A percentile compares a stretch with the other conserved stretches of the same genome.
Evolutionary conservation across 331 rosid species (phyloP).

Genomic region (Erythrophleum ivorense): DNA sequence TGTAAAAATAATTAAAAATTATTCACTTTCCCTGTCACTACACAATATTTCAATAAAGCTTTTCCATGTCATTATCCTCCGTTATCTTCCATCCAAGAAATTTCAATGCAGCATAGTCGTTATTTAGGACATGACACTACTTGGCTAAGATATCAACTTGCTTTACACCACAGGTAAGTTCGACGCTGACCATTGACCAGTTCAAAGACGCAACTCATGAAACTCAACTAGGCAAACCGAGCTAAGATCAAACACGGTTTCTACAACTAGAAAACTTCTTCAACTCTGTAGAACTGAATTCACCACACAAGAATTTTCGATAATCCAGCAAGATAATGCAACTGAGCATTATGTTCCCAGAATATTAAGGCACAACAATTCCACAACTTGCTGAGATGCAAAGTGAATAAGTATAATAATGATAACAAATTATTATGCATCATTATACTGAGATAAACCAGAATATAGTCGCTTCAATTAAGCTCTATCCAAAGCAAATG

Average conservation of each 20-base stretch:
- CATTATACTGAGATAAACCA: neutral
- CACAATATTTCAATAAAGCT: too few relatives aligned
- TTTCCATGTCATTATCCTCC: too few relatives aligned
- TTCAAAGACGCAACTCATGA: neutral
- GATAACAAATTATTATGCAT: neutral
- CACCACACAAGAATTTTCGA: too few relatives aligned
- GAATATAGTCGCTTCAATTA: neutral
- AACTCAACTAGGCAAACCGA: neutral
- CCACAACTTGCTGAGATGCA: neutral
- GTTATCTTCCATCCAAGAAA: too few relatives aligned
- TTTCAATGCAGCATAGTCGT: too few relatives aligned
- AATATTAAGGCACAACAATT: neutral
- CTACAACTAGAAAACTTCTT: neutral
- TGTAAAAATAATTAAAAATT: too few relatives aligned
- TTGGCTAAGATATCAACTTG: neutral
- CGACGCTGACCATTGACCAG: neutral
- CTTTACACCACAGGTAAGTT: neutral
- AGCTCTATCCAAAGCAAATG: neutral
- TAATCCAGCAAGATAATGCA: neutral
- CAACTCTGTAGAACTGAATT: neutral
- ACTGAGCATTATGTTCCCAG: neutral
- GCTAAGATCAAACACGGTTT: neutral
- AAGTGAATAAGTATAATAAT: too few relatives aligned
- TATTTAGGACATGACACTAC: too few relatives aligned
- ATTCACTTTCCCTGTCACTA: too few relatives aligned